These are phyloP conservation scores for Emydomyces testavorans DNA, from an alignment of 2,329 filamentous ascomycete species.

Conservation along the genomic window DNA sequence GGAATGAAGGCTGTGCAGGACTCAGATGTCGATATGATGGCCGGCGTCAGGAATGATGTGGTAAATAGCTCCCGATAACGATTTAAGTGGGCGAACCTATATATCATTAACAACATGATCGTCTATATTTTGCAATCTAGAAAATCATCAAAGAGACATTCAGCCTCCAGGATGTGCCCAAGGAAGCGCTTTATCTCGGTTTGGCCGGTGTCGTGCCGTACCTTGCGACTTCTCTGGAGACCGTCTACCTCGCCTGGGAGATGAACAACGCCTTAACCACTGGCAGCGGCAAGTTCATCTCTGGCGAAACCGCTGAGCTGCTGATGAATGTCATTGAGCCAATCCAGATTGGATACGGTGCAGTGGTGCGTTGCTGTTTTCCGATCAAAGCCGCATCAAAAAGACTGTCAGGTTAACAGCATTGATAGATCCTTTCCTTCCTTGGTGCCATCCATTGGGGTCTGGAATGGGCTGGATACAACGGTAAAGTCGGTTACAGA, in stretches of 20 bases:
- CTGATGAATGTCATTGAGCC: constrained; percentile 69
- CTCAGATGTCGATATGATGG: constrained; percentile 41
- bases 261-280: constrained; percentile 56
- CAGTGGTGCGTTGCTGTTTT: constrained; percentile 49
- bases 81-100: not conserved
- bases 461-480: constrained; percentile 65
- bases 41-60: constrained; percentile 44
- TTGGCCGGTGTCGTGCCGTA: constrained; percentile 76
- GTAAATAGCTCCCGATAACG: constrained; percentile 38
- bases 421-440: constrained; percentile 69
- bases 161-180: constrained; percentile 52
- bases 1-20: constrained; percentile 48
- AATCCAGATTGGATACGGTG: constrained; percentile 81
- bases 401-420: constrained; percentile 1
- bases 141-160: constrained; percentile 59
- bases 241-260: constrained; percentile 71
- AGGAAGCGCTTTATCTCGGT: constrained; percentile 56
- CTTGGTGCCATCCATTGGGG: constrained; percentile 91
- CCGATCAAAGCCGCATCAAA: not conserved
- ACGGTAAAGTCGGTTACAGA: constrained; percentile 57
- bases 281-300: constrained; percentile 55
- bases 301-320: constrained; percentile 57
- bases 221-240: constrained; percentile 69
- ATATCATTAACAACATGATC: constrained; percentile 4
- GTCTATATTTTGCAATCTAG: constrained; percentile 30